Evolutionary conservation across 805 yeast genomes (phyloP), one percentile per base, ranked within the genome.

Genomic region (Metschnikowia santaceciliae): DNA sequence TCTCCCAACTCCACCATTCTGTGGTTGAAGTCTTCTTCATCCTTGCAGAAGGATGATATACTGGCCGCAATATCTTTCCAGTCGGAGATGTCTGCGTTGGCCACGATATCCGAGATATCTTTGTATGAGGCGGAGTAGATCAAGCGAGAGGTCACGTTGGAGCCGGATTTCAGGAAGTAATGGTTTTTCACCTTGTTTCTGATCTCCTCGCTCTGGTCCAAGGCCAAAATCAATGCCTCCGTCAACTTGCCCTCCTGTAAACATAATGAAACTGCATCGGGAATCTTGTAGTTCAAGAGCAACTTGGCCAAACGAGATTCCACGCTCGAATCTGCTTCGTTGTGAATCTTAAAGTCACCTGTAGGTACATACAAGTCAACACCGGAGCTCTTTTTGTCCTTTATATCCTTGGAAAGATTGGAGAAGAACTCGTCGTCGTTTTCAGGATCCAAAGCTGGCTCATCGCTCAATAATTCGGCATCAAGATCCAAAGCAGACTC

Each of bases 51-150:
- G 2, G 88, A 78, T 48, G 82, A 66, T 50, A 91, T 79, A 14
- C 90, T 78, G 40, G 79, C 74, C n/a, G 90, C 88, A 58, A 88
- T 82, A 40, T 83, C 84, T 59, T 82, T 86, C 99, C 99, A 94
- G 57, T 88, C 83, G 3, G 76, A 61, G 37, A 91, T 82, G 61
- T 88, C 86, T 32, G 88, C 86, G 63, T 91, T 84, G 42, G 79
- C 76, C 32, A 90, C 94, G 54, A 94, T 65, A 65, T 92, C 98
- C 32, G 74, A 69, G 48, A 75, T 79, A 56, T 81, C 72, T 34
- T 73, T 72, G 32, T 79, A 74, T 0, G 88, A 75, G 13, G 83
- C 78, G 46, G 83, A 80, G 69, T 83, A 84, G 49, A 95, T 73
- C 14, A 90, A 74, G 61, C 99, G 85, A 2, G 96, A 79, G 51